These are phyloP conservation scores for Microstegium vimineum DNA, from an alignment of 176 grass and related monocot species.

Conservation along the genomic window DNA sequence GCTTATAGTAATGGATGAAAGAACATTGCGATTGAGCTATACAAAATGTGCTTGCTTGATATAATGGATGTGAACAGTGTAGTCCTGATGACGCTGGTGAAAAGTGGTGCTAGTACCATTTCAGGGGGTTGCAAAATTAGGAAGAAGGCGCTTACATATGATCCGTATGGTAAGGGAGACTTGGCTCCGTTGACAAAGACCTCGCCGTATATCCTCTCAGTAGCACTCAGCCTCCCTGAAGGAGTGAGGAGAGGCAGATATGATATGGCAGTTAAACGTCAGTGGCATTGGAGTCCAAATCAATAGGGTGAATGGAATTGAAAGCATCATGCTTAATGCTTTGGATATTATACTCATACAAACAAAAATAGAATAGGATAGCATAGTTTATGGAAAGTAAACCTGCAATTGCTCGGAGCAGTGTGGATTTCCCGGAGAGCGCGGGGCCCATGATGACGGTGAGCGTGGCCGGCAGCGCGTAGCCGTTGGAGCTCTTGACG, in stretches of 20 bases:
- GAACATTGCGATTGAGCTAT: background rate
- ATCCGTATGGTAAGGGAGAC: constrained; percentile 69
- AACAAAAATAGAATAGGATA: too few species aligned
- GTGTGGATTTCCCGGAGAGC: constrained; percentile 85
- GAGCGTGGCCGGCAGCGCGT: constrained; percentile 82
- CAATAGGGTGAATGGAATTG: background rate
- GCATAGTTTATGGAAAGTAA: too few species aligned
- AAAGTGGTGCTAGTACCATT: too few species aligned
- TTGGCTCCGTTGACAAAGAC: constrained; percentile 83
- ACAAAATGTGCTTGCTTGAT: background rate
- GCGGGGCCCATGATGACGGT: constrained; percentile 93
- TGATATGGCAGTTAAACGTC: too few species aligned
- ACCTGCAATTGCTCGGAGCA: constrained; percentile 86
- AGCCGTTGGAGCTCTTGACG: constrained; percentile 83
- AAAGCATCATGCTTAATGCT: too few species aligned
- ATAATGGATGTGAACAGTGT: background rate
- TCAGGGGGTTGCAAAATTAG: background rate
- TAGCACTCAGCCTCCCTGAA: constrained; percentile 50
- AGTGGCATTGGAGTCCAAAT: too few species aligned
- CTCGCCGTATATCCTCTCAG: constrained; percentile 72
- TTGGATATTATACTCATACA: too few species aligned
- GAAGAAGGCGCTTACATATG: constrained; percentile 57
- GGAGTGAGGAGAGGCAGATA: background rate
- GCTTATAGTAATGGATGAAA: background rate
- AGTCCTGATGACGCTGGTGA: too few species aligned